phyloP scores from a whole-genome alignment of 441 rosid genomes.

The Populus hybrid region DNA sequence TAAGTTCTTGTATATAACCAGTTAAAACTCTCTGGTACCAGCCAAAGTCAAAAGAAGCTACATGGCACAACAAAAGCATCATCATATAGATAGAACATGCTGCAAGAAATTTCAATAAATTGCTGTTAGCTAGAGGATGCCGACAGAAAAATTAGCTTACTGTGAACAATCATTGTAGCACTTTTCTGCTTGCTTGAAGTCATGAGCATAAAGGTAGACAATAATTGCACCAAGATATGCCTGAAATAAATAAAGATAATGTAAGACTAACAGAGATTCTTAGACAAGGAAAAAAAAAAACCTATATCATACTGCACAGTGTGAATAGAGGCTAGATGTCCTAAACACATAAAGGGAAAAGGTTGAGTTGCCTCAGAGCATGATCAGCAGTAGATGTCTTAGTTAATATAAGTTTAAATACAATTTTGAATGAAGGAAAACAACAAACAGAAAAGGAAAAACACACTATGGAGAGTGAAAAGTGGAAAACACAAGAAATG shows the following conservation, averaged over 20 bases:
- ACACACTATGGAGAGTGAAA: not conserved
- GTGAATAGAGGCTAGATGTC: not conserved
- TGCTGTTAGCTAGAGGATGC: not conserved
- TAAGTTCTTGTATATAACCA: not conserved
- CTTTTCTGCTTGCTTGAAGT: conserved; percentile 81
- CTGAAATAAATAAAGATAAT: conserved; percentile 40
- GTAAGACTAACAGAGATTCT: not conserved
- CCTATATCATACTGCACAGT: not conserved
- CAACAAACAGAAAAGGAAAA: not conserved
- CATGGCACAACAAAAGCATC: not conserved
- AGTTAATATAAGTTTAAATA: too few relatives aligned
- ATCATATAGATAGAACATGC: not conserved
- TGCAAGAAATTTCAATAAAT: not conserved
- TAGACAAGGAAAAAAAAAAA: not conserved
- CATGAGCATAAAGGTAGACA: conserved; percentile 80
- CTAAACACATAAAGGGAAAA: not conserved
- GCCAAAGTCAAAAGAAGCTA: not conserved
- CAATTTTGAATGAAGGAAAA: not conserved
- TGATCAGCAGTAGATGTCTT: not conserved
- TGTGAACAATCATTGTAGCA: conserved; percentile 94
- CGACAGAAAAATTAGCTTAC: conserved; percentile 45
- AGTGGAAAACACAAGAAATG: not conserved
- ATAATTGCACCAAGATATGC: conserved; percentile 92
- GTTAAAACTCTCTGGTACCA: too few relatives aligned
- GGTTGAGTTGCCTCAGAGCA: not conserved